Evolutionary conservation across 2,329 filamentous ascomycete genomes (phyloP).

Genomic region (Cordyceps cicadae): DNA sequence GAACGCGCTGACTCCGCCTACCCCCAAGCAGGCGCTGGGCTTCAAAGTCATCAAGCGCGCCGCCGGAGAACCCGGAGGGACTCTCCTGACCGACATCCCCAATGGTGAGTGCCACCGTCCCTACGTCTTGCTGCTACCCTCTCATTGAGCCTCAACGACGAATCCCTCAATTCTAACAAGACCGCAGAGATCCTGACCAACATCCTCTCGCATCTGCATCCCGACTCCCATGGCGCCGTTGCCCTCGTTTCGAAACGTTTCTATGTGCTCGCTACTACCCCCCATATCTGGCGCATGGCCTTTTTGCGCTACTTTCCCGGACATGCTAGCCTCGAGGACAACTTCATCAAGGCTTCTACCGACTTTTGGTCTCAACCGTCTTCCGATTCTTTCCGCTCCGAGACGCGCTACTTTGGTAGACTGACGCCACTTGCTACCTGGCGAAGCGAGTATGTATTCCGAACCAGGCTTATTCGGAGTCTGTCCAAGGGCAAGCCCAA

Average conservation of each 20-base stretch:
- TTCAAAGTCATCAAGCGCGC: constrained; percentile 49
- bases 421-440: constrained; percentile 81
- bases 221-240: constrained; percentile 72
- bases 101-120: constrained; percentile 57
- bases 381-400: constrained; percentile 53
- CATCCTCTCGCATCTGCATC: constrained; percentile 80
- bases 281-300: constrained; percentile 88
- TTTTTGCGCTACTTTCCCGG: constrained; percentile 88
- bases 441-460: constrained; percentile 89
- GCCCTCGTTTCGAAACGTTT: constrained; percentile 84
- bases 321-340: constrained; percentile 36
- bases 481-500: constrained; percentile 73
- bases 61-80: constrained; percentile 29
- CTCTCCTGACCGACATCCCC: constrained; percentile 54
- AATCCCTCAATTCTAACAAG: not conserved
- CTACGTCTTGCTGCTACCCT: not conserved
- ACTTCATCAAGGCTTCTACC: constrained; percentile 25
- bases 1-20: constrained; percentile 43
- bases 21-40: constrained; percentile 39
- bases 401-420: constrained; percentile 72
- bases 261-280: constrained; percentile 76
- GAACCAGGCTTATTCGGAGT: constrained; percentile 75
- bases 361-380: constrained; percentile 37
- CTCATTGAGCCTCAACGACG: not conserved
- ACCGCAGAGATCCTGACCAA: constrained; percentile 79